Evolutionary conservation across 108 stramenopile genomes (phyloP).

Genomic region (Cyclotella distinguenda): DNA sequence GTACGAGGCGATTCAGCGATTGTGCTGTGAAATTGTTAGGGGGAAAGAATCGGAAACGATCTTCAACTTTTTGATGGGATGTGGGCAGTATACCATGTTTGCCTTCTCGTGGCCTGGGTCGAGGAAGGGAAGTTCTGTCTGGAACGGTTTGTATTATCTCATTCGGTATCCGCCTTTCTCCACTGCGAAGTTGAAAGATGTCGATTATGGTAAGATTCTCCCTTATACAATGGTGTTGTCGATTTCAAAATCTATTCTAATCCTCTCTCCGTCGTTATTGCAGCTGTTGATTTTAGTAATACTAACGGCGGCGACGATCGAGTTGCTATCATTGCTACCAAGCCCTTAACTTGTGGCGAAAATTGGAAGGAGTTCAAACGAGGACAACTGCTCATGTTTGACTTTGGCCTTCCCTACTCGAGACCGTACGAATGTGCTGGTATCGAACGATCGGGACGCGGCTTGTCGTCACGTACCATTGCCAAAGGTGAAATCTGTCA

Average conservation of each 20-base stretch:
- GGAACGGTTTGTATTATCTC: constrained; percentile 89
- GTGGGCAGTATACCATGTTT: constrained; percentile 71
- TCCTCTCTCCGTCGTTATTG: no score
- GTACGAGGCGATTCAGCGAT: constrained; percentile 58
- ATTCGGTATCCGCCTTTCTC: constrained; percentile 78
- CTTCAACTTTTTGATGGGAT: constrained; percentile 85
- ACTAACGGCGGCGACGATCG: constrained; percentile 64
- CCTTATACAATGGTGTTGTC: no score
- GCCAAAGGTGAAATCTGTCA: constrained; percentile 38
- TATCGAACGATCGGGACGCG: constrained; percentile 29
- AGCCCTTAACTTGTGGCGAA: constrained; percentile 77
- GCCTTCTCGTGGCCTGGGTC: constrained; percentile 90
- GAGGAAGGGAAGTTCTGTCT: constrained; percentile 72
- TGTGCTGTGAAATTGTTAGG: constrained; percentile 69
- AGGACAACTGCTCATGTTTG: constrained; percentile 79
- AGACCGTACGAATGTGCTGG: constrained; percentile 34
- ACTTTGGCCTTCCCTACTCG: constrained; percentile 39
- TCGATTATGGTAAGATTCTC: no score
- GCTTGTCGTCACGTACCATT: constrained; percentile 33
- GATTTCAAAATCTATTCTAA: no score
- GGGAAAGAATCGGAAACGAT: constrained; percentile 68
- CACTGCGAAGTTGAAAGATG: constrained; percentile 58
- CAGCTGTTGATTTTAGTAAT: constrained; percentile 58
- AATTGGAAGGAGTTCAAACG: constrained; percentile 75
- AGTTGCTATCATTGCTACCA: constrained; percentile 88